Base-by-base conservation (phyloP, 1,139 yeast species). In the Zygosaccharomyces sapae region DNA sequence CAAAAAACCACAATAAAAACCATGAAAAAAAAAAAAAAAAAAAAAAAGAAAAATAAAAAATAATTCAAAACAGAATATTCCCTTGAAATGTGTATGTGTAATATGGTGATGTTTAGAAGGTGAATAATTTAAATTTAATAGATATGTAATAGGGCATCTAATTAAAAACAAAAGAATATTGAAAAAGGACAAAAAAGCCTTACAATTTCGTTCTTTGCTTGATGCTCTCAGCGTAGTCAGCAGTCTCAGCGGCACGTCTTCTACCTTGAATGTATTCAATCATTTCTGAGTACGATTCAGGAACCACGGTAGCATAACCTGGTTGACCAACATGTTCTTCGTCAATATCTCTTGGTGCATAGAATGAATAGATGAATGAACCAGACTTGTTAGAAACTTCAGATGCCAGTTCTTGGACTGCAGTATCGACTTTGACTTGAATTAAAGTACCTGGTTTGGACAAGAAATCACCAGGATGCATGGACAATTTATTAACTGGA, bases 231-330 rank as follows among this genome's bases (percentile, higher is more conserved):
- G 82, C 86, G 61, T 75, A 87, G 48, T 75, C 74, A 40, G 92
- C 90, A 20, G 96, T 87, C 48, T 84, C 94, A 44, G 74, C 75
- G 3, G 96, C 95, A 69, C 94, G 80, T 73, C 97, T 82, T 69
- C 95, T 80, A 31, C 95, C 97, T 60, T 85, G 90, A 25, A 89
- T 75, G 63, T 85, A 89, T 59, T 82, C 86, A 83, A 89, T 88
- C 95, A 89, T 89, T 67, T 89, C 97, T 20, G 83, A 77, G 64
- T 89, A 89, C 1, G 95, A 81, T 65, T 86, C 87, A 5, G 97
- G 97, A 47, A 89, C 73, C 45, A 89, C 90, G 4, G 89, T 79
- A 39, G 80, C 75, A 60, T 73, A 81, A 5, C 77, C 77, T 13
- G 69, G 68, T 34, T 59, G 56, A 22, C 71, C 72, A 5, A 69